These are phyloP conservation scores for Yarrowia yakushimensis DNA, from an alignment of 805 yeast genomes.

Conservation along the genomic window DNA sequence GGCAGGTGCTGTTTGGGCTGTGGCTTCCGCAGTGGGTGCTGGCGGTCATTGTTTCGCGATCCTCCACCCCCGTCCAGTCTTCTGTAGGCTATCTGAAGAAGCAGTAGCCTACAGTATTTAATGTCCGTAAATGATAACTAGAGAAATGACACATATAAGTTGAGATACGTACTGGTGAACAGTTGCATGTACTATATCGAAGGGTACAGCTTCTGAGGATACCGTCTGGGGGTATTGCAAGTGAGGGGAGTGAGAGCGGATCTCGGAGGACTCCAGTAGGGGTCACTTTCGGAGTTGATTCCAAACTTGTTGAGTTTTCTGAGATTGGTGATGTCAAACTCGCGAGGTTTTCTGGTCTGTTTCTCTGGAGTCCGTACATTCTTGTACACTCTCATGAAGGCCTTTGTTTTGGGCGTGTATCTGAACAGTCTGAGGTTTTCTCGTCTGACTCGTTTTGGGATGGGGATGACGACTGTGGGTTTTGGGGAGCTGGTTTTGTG, in stretches of 20 bases:
- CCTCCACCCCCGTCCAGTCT: background rate
- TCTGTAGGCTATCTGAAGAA: conserved; percentile 26
- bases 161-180: too few species aligned
- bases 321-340: background rate
- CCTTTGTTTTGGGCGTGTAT: background rate
- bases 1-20: conserved; percentile 66
- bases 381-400: background rate
- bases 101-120: background rate
- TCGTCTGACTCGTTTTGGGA: background rate
- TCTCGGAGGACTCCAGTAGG: background rate
- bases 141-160: background rate
- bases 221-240: background rate
- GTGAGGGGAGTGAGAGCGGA: background rate
- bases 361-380: background rate
- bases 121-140: background rate
- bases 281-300: background rate
- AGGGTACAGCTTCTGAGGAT: background rate
- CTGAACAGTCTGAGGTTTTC: background rate
- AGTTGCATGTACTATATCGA: too few species aligned
- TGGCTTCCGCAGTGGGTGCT: conserved; percentile 83
- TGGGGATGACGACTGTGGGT: background rate
- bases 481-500: background rate
- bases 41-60: conserved; percentile 26
- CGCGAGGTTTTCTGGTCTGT: background rate
- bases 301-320: background rate